Percentiles rank a stretch among this genome's conserved stretches.
These are phyloP conservation scores for Paecilomyces sp. DNA, from an alignment of 2,329 filamentous ascomycete species.

Conservation along the genomic window DNA sequence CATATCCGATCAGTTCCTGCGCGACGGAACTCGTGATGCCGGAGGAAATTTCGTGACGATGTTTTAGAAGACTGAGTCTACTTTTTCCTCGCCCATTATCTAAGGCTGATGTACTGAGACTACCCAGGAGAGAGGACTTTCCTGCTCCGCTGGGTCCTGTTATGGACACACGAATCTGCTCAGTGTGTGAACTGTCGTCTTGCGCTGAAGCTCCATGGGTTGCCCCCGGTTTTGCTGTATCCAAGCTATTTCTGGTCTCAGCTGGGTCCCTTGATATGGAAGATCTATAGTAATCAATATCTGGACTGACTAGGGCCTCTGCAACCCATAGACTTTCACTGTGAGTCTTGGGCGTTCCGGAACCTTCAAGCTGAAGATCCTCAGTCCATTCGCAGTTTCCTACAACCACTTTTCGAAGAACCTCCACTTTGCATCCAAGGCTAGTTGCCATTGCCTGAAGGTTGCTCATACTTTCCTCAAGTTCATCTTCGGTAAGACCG, in stretches of 20 bases:
- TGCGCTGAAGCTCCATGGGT: constrained; percentile 7
- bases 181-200: constrained; percentile 44
- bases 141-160: constrained; percentile 85
- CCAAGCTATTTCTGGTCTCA: background rate
- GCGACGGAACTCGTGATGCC: constrained; percentile 92
- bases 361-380: constrained; percentile 12
- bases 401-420: constrained; percentile 74
- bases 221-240: background rate
- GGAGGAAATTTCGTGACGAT: constrained; percentile 85
- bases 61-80: constrained; percentile 78
- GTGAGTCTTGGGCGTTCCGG: constrained; percentile 18
- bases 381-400: constrained; percentile 64
- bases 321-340: constrained; percentile 70
- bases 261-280: constrained; percentile 6
- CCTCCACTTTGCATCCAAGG: constrained; percentile 75
- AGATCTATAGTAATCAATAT: constrained; percentile 43
- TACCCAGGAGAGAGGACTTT: constrained; percentile 86
- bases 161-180: constrained; percentile 79
- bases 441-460: constrained; percentile 87
- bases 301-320: constrained; percentile 80
- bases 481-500: constrained; percentile 80
- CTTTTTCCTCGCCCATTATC: constrained; percentile 92
- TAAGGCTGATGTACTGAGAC: constrained; percentile 74
- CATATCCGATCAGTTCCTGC: constrained; percentile 87
- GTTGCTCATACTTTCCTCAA: constrained; percentile 83